Base-by-base conservation (phyloP, 345 rosid genomes). In the Pistacia integerrima region DNA sequence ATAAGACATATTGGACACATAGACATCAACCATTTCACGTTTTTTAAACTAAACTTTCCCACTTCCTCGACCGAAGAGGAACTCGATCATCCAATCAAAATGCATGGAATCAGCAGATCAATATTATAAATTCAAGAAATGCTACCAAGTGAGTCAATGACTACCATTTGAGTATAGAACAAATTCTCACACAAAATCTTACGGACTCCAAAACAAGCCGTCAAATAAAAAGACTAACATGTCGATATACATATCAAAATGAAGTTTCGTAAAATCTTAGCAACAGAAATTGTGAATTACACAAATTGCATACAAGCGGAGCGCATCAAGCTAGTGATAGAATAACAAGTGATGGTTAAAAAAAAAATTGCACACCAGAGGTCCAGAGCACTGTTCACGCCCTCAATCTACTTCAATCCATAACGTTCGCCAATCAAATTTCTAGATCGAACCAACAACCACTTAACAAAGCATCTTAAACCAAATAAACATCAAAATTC, bases 381-480 rank as follows among this genome's bases (percentile, higher is more conserved):
- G n/a, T n/a, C n/a, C n/a, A n/a, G 18, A 62, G 57, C 17, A 55
- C 55, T 20, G 36, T 52, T 14, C 64, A 41, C 1, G 35, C 48
- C 11, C n/a, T 30, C 67, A 33, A 54, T 73, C 33, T 25, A 14
- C n/a, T 62, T 62, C 20, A 12, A 9, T 70, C 66, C 14, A 49
- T 44, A 18, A 38, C 25, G 16, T 18, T 44, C 51, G 25, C 52
- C 9, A 6, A 64, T 20, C 72, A 6, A 38, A 75, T 4, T 10
- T 75, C 44, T 64, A 75, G 77, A 75, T 75, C 72, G 52, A 66
- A 56, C 16, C 11, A 56, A 74, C 57, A 33, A 82, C 48, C 51
- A 71, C 14, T 70, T 75, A 68, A 74, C 14, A 44, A 17, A 72
- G 28, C 9, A 72, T 36, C 38, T 54, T 79, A 80, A 80, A 78